Base-by-base conservation (phyloP, 2,329 filamentous ascomycete genomes). In the Pleomassaria siparia region DNA sequence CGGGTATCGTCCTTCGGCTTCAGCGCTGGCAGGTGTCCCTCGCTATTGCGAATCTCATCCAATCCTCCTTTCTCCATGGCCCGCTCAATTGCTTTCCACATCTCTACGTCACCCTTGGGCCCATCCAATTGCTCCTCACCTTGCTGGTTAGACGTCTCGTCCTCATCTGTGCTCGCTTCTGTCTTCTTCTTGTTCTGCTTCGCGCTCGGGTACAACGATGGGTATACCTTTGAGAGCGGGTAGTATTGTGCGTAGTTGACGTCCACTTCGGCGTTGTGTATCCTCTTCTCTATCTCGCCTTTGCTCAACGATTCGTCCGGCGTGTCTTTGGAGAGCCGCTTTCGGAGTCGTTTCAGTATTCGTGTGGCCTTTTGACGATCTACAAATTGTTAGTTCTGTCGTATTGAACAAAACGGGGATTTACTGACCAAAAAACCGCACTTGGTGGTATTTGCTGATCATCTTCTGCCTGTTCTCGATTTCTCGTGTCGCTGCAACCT, bases 361-460 rank as follows among this genome's bases (percentile, higher is more conserved):
- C 87, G 78, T 42, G 79, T 79, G 22, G 87, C 87, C 70, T 89
- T 91, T 71, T 89, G 85, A 40, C 86, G 80, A 58, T 90, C 86
- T 88, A 35, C 16, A 15, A 7, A 12, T 8, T 20, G 42, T 64
- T 39, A 60, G 49, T 56, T 9, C 59, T 30, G 10, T n/a, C 15
- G 28, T 7, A 13, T 16, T 5, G 25, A 13, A 30, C 20, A 4
- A 10, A 30, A n/a, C 53, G 28, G 13, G 47, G 22, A 4, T 46
- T 21, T 47, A 60, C 79, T 43, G 76, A 88, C 88, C 89, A 70
- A 92, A 92, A 67, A 94, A 94, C 22, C 89, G 78, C 42, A 92
- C 83, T 81, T 89, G 91, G 67, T 92, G 88, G 60, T 91, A 94
- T 68, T 85, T 87, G 42, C 77, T 77, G 53, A 91, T 90, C 81